These are phyloP conservation scores for Suillus tomentosus DNA, from an alignment of 768 basidiomycete species.

Conservation along the genomic window DNA sequence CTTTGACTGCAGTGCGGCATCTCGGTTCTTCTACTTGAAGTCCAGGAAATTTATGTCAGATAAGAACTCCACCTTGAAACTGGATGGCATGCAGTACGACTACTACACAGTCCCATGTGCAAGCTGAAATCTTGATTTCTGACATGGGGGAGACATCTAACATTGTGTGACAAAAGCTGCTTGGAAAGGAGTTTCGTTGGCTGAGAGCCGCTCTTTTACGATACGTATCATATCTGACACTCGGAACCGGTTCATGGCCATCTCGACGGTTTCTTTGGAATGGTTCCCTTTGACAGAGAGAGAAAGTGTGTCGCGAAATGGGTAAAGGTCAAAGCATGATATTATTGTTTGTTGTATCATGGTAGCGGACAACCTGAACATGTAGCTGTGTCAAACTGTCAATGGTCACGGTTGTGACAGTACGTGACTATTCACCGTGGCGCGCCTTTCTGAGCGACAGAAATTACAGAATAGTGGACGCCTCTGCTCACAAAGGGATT, in stretches of 20 bases:
- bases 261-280: neutral
- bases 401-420: too few species aligned
- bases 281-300: neutral
- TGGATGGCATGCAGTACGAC: too few species aligned
- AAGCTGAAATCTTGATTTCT: too few species aligned
- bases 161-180: neutral
- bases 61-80: too few species aligned
- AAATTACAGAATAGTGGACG: too few species aligned
- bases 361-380: neutral
- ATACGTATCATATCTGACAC: neutral
- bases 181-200: neutral
- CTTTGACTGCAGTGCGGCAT: constrained; percentile 44
- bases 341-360: neutral
- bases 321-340: neutral
- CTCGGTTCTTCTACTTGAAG: too few species aligned
- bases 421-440: too few species aligned
- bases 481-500: neutral
- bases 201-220: neutral
- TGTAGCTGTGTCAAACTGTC: too few species aligned
- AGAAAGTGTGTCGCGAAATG: neutral
- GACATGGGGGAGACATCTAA: neutral
- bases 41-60: too few species aligned
- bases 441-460: too few species aligned
- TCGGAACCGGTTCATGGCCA: neutral
- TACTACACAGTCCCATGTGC: too few species aligned